A percentile compares a stretch with the other conserved stretches of the same genome.
These are phyloP conservation scores for Pistacia vera DNA, from an alignment of 345 rosid species.

Conservation along the genomic window DNA sequence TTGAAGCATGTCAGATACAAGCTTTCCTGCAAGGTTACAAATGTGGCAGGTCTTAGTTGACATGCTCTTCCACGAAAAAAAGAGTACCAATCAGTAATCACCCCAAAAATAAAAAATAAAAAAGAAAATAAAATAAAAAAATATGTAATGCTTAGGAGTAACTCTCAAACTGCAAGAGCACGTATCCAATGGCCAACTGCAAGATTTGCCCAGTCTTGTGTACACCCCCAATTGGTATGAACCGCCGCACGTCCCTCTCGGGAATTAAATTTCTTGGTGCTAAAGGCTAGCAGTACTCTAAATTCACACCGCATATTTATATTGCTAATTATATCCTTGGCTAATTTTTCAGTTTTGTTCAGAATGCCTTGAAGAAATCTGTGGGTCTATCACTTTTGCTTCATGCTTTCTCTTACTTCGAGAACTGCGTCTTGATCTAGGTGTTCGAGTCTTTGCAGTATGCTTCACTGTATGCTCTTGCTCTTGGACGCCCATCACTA, in stretches of 20 bases:
- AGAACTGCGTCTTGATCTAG: constrained; percentile 62
- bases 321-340: not conserved
- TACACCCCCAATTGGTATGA: constrained; percentile 22
- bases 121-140: not conserved
- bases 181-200: constrained; percentile 21
- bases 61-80: constrained; percentile 16
- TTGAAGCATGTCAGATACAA: constrained; percentile 34
- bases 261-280: constrained; percentile 12
- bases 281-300: constrained; percentile 17
- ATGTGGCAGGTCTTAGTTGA: constrained; percentile 21
- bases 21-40: constrained; percentile 23
- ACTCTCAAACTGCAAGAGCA: constrained; percentile 23
- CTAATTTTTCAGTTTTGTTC: constrained; percentile 41
- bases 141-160: constrained; percentile 17
- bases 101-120: constrained; percentile 15
- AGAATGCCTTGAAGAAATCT: constrained; percentile 46
- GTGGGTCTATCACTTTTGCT: constrained; percentile 47
- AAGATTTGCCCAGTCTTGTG: constrained; percentile 24
- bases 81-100: constrained; percentile 27
- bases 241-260: constrained; percentile 12
- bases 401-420: constrained; percentile 80
- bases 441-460: constrained; percentile 49
- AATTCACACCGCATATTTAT: constrained; percentile 18
- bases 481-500: constrained; percentile 38
- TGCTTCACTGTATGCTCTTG: constrained; percentile 59